Evolutionary conservation across 805 yeast genomes (phyloP), one percentile per base, ranked within the genome.

Genomic region (Spathaspora gorwiae): DNA sequence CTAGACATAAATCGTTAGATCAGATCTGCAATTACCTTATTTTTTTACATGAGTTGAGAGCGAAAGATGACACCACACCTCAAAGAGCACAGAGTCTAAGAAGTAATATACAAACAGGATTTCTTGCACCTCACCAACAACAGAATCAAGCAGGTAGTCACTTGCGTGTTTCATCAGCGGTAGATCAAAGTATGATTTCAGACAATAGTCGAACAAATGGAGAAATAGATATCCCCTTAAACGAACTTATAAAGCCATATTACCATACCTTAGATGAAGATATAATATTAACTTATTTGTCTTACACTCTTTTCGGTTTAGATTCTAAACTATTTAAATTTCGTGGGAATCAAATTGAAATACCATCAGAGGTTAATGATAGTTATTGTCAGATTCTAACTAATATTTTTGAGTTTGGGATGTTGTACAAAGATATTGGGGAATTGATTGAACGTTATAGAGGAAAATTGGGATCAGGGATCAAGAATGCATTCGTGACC

Each of bases 381-480:
- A 77, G 89, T 6, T 68, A 77, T 24, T 72, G 83, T 38, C 81
- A 81, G 0, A 54, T 81, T 26, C 60, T 87, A 30, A 79, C 75
- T 45, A 60, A 72, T 26, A 64, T 86, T 1, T 66, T 84, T 35
- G 97, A 90, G 60, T 84, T 89, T 1, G 92, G 87, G 0, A 62
- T 90, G 31, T 64, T 89, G 2, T 87, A 78, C 62, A 73, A 75
- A 42, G 60, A 68, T 37, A 61, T 88, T 32, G 61, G 59, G 5
- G 45, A 42, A 12, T 53, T 56, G 15, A 50, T 74, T 10, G 66
- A 64, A 34, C 40, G 53, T 19, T 41, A 54, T 37, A 62, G 51
- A 53, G 64, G 47, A 45, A 54, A 53, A 5, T 52, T 57, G 15
- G 49, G 59, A 24, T 76, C 84, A 3, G 83, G 86, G 7, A 72